These are phyloP conservation scores for Globisporangium orthogonon DNA, from an alignment of 352 stramenopile species.

Conservation along the genomic window DNA sequence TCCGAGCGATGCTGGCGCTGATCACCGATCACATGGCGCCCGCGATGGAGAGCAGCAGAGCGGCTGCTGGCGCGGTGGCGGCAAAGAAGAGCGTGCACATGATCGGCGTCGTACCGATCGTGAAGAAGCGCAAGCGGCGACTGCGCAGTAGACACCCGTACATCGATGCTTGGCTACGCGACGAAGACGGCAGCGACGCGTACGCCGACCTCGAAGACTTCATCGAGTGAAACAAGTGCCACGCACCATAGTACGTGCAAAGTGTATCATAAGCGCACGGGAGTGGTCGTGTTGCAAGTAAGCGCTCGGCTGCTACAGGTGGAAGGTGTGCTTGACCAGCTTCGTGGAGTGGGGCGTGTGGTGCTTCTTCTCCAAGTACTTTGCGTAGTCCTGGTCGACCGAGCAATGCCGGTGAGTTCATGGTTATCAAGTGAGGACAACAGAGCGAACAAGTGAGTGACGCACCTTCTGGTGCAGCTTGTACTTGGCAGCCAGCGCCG, in stretches of 20 bases:
- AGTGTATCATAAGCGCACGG: neutral
- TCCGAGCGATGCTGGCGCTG: slow-evolving; percentile 28
- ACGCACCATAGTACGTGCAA: no score
- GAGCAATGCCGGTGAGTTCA: neutral
- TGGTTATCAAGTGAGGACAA: neutral
- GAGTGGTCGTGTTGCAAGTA: neutral
- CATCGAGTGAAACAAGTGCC: slow-evolving; percentile 30
- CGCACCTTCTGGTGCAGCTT: slow-evolving; percentile 37
- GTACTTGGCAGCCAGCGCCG: slow-evolving; percentile 31
- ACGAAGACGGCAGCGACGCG: slow-evolving; percentile 63
- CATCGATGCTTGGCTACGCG: slow-evolving; percentile 70
- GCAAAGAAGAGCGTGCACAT: slow-evolving; percentile 26
- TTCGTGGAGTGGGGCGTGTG: slow-evolving; percentile 24
- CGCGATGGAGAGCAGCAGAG: slow-evolving; percentile 1
- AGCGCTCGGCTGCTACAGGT: slow-evolving; percentile 18
- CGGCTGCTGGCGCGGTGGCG: slow-evolving; percentile 5
- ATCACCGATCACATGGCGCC: slow-evolving; percentile 37
- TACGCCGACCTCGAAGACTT: slow-evolving; percentile 76
- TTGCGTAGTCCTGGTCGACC: slow-evolving; percentile 26
- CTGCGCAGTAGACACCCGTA: slow-evolving; percentile 62
- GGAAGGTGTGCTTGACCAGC: slow-evolving; percentile 28
- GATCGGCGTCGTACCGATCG: slow-evolving; percentile 47
- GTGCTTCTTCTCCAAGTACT: slow-evolving; percentile 27
- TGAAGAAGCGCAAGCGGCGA: slow-evolving; percentile 42
- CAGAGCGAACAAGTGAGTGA: neutral